Evolutionary conservation across 306 rosid species (phyloP).

Genomic region (Cucurbita argyrosperma): DNA sequence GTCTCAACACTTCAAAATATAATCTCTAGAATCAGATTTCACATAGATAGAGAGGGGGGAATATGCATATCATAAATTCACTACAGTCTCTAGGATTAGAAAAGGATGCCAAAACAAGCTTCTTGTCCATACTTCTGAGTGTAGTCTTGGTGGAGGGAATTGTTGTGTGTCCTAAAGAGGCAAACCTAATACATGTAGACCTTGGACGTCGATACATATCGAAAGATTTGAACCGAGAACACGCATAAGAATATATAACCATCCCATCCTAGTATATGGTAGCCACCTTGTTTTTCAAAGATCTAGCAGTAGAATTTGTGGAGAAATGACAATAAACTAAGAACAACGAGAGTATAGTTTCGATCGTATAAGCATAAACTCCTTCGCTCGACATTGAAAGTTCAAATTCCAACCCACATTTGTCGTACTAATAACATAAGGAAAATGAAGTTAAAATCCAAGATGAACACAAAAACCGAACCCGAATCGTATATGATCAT

Average conservation of each 20-base stretch:
- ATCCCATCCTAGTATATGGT: background rate
- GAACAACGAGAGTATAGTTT: background rate
- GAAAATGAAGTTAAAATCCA: no score
- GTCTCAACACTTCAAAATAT: background rate
- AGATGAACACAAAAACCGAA: background rate
- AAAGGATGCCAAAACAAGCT: background rate
- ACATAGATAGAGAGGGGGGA: background rate
- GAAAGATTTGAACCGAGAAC: background rate
- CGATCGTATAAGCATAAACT: no score
- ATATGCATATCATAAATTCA: background rate
- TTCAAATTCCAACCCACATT: background rate
- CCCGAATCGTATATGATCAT: background rate
- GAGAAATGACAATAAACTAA: background rate
- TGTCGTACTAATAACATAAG: background rate
- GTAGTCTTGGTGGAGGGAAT: background rate
- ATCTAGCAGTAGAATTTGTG: background rate
- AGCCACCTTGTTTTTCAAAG: background rate
- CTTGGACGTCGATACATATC: background rate
- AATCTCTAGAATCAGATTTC: background rate
- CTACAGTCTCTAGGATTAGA: background rate
- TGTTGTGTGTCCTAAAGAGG: background rate
- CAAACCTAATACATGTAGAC: background rate
- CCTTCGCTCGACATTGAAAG: background rate
- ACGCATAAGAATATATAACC: background rate
- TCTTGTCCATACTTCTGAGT: background rate